A percentile compares a stretch with the other conserved stretches of the same genome.
These are phyloP conservation scores for Cercospora canescens DNA, from an alignment of 2,329 filamentous ascomycete genomes.

Conservation along the genomic window DNA sequence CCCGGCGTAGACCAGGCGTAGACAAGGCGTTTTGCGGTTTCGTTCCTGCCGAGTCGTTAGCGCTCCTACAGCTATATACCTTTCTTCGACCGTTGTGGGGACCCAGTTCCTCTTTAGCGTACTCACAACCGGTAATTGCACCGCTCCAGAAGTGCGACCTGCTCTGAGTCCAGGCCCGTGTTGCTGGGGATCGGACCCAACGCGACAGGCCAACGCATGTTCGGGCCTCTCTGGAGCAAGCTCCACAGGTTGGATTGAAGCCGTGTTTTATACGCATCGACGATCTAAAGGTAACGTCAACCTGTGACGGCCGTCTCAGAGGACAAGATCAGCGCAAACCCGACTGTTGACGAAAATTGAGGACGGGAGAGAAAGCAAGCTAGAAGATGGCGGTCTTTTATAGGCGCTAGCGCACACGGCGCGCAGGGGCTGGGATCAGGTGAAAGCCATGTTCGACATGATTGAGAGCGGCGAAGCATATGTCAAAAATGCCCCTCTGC, in stretches of 20 bases:
- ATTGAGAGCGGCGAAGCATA: background rate
- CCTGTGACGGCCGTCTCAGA: background rate
- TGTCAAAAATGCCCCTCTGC: background rate
- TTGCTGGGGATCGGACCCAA: conserved; percentile 1
- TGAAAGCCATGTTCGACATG: background rate
- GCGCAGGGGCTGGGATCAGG: background rate
- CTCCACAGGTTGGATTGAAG: background rate
- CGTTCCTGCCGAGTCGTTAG: background rate
- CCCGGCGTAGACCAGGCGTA: background rate
- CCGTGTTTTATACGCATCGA: background rate
- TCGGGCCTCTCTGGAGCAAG: background rate
- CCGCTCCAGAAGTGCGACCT: background rate
- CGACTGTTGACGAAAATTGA: background rate
- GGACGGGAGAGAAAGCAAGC: background rate
- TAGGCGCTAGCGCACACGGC: background rate
- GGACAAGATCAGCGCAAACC: background rate
- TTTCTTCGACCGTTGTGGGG: background rate
- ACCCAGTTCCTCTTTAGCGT: background rate
- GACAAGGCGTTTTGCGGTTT: background rate
- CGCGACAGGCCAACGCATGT: background rate
- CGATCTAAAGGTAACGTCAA: background rate
- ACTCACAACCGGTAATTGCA: background rate
- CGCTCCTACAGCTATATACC: background rate
- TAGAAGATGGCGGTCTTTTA: background rate
- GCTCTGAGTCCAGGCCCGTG: background rate